Conservation (phyloP, 2,329 filamentous ascomycete species). For the Magnaporthiopsis rhizophila region DNA sequence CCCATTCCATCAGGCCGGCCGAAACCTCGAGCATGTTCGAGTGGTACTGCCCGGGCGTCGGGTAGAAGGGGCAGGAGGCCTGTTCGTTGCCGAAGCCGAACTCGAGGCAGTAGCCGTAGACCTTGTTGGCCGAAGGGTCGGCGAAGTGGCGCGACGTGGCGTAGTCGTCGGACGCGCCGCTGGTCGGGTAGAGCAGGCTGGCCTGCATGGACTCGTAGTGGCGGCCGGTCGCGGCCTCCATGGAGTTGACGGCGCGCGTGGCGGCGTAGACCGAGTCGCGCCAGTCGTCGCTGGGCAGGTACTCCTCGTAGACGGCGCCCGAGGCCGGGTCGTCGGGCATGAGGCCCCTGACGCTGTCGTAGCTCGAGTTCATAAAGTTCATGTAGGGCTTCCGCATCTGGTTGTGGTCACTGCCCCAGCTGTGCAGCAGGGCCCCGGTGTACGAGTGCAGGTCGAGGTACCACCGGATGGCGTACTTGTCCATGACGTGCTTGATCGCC, state of each 20-base stretch:
- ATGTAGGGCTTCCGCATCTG: conserved; percentile 36
- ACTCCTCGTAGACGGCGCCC: conserved; percentile 35
- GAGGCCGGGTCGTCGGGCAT: conserved; percentile 22
- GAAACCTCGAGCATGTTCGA: conserved; percentile 35
- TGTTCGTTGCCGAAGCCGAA: conserved; percentile 33
- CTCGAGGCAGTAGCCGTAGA: conserved; percentile 37
- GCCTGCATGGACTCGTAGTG: conserved; percentile 30
- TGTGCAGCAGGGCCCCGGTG: conserved; percentile 43
- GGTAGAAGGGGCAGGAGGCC: conserved; percentile 36
- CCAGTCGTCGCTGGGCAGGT: conserved; percentile 35
- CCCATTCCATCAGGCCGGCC: conserved; percentile 40
- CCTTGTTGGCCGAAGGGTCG: conserved; percentile 24
- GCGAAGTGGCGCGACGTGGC: conserved; percentile 35
- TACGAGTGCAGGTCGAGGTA: conserved; percentile 52
- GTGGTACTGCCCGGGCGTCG: conserved; percentile 32
- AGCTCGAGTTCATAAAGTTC: conserved; percentile 45
- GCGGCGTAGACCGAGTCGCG: conserved; percentile 3
- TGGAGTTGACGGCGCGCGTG: conserved; percentile 4
- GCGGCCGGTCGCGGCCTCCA: conserved; percentile 25
- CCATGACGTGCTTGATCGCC: conserved; percentile 44
- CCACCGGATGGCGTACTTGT: conserved; percentile 43
- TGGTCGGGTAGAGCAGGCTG: conserved; percentile 36
- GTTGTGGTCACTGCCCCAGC: conserved; percentile 48
- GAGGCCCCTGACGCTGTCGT: conserved; percentile 24
- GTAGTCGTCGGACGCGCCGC: conserved; percentile 38